Evolutionary conservation across 495 filamentous ascomycete genomes (phyloP), one percentile per base, ranked within the genome.

Genomic region (Penicillium silybi): DNA sequence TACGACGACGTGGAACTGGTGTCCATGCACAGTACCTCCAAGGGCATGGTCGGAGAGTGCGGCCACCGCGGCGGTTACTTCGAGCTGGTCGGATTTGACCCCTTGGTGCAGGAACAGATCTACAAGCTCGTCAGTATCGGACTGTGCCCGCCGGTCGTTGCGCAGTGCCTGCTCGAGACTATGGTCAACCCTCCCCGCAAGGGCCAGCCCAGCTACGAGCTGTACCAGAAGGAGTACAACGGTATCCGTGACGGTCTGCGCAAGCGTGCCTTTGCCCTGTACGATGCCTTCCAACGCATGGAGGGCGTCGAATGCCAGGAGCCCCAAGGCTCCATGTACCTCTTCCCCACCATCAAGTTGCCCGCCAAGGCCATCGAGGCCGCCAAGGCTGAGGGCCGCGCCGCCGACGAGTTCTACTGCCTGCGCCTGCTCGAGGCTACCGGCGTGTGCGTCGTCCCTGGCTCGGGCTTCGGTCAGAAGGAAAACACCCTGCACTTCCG

Each of bases 21-120:
- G 19, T 95, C 87, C 9, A 77, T 93, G 37, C 88, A 93, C 76
- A 89, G 85, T 58, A 76, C 87, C 50, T 93, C 88, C 54, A 97
- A 97, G 82, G 92, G 92, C 60, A 96, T 97, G 92, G 88, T 97
- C 10, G 92, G 92, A 60, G 92, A 97, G 74, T 97, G 92, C 64
- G 95, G 93, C 35, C 93, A 98, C 72, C 89, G 93, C 37, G 95
- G 91, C 54, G 93, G 93, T 43, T 98, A 93, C 76, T 97, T 97
- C 65, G 93, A 98, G 73, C 81, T 98, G 48, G 80, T 88, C 48
- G 87, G 87, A 51, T 97, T 98, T 70, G 85, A 93, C 67, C 79
- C 84, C 11, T 77, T 85, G 59, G 95, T 98, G 50, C 83, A 85
- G 52, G 90, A 85, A 46, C 87, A 97, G 78, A 90, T 98, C 69